Evolutionary conservation across 257 asterid genomes (phyloP).

Genomic region (Thymus quinquecostatus): DNA sequence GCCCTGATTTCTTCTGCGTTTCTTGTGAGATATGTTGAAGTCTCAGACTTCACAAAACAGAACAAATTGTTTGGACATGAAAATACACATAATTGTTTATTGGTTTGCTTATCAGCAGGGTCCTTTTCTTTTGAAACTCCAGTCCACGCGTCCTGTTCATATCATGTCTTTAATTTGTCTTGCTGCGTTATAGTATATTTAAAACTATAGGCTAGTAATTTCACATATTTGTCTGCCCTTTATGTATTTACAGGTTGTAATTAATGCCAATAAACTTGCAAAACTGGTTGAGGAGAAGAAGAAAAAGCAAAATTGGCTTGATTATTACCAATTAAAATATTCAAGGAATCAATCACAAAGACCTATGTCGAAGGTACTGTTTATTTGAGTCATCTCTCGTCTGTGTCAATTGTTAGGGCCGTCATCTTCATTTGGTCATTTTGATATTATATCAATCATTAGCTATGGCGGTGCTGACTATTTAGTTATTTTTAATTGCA

Average conservation of each 20-base stretch:
- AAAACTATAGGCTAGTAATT: slow-evolving; percentile 1
- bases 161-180: slow-evolving; percentile 10
- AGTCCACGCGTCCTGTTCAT: not conserved
- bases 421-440: slow-evolving; percentile 22
- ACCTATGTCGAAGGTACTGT: slow-evolving; percentile 68
- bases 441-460: slow-evolving; percentile 22
- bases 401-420: slow-evolving; percentile 10
- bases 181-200: slow-evolving; percentile 17
- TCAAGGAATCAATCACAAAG: slow-evolving; percentile 61
- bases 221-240: not conserved
- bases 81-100: not conserved
- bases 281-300: slow-evolving; percentile 69
- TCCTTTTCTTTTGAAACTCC: not conserved
- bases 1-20: no score
- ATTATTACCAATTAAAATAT: slow-evolving; percentile 79
- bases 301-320: slow-evolving; percentile 84
- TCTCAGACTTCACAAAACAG: no score
- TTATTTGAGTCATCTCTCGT: not conserved
- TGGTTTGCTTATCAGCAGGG: not conserved
- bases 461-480: not conserved
- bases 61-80: not conserved
- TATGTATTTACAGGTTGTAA: slow-evolving; percentile 63
- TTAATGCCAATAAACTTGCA: slow-evolving; percentile 84
- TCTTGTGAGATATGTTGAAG: no score
- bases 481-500: slow-evolving; percentile 43